Conservation (phyloP, 2,329 filamentous ascomycete genomes). For the Fusarium verticillioides region DNA sequence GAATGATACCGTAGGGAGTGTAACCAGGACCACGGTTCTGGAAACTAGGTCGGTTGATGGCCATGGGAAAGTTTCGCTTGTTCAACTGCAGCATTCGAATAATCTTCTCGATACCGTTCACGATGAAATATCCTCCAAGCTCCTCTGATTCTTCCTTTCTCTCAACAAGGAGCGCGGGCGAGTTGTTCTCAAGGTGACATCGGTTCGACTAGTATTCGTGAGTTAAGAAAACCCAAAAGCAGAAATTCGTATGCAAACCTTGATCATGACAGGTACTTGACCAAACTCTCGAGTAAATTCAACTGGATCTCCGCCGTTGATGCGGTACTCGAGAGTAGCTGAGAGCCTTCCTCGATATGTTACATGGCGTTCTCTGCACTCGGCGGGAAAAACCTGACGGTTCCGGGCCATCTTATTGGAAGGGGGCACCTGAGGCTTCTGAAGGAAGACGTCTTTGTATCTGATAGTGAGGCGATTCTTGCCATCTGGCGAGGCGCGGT, state of each 20-base stretch:
- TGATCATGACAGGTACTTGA: constrained; percentile 91
- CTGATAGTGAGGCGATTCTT: constrained; percentile 82
- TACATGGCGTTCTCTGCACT: constrained; percentile 92
- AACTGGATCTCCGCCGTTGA: constrained; percentile 87
- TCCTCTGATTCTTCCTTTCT: constrained; percentile 97
- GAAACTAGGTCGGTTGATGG: constrained; percentile 92
- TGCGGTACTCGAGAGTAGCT: constrained; percentile 82
- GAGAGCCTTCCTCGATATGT: constrained; percentile 90
- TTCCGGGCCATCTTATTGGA: constrained; percentile 87
- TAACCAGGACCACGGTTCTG: constrained; percentile 87
- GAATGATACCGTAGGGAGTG: constrained; percentile 88
- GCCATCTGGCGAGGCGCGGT: constrained; percentile 65
- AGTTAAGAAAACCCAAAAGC: constrained; percentile 13
- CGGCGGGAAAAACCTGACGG: constrained; percentile 88
- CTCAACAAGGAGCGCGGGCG: constrained; percentile 83
- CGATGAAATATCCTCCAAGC: constrained; percentile 94
- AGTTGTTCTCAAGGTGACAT: constrained; percentile 89
- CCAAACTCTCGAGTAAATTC: constrained; percentile 89
- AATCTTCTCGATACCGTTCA: constrained; percentile 97
- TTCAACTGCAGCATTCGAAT: constrained; percentile 92
- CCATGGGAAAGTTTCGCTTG: constrained; percentile 93
- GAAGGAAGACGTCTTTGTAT: constrained; percentile 83
- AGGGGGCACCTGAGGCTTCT: constrained; percentile 81
- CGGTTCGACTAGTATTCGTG: constrained; percentile 74
- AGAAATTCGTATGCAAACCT: constrained; percentile 63